A percentile compares a stretch with the other conserved stretches of the same genome.
Evolutionary conservation across 176 grass and related monocot species (phyloP).

Genomic region (Carex myosuroides): DNA sequence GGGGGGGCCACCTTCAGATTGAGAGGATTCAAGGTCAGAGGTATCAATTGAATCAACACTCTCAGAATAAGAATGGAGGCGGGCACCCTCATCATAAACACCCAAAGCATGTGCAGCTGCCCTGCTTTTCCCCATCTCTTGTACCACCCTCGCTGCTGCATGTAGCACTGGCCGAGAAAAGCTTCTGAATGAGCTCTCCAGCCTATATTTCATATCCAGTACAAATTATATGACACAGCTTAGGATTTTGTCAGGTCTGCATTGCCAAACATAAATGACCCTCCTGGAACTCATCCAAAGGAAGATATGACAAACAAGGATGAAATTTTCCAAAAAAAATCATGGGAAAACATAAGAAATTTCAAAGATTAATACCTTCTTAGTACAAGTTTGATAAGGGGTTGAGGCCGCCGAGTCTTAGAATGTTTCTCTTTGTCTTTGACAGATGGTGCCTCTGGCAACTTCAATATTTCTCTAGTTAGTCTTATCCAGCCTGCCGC

Average conservation of each 20-base stretch:
- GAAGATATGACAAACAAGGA: not conserved
- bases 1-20: constrained; percentile 57
- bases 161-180: constrained; percentile 95
- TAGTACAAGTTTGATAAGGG: constrained; percentile 93
- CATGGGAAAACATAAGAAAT: not conserved
- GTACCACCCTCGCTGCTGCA: constrained; percentile 94
- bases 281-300: not conserved
- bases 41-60: constrained; percentile 65
- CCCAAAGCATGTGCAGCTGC: constrained; percentile 90
- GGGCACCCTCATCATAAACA: constrained; percentile 70
- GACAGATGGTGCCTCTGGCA: constrained; percentile 96
- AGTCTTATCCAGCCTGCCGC: constrained; percentile 95
- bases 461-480: constrained; percentile 96
- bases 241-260: not conserved
- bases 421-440: constrained; percentile 85
- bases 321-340: constrained; percentile 18
- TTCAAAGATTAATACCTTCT: constrained; percentile 39
- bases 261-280: constrained; percentile 1
- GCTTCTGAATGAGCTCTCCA: constrained; percentile 97
- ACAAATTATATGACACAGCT: constrained; percentile 25
- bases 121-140: constrained; percentile 99
- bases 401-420: constrained; percentile 85
- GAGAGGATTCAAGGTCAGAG: constrained; percentile 64
- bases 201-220: constrained; percentile 31
- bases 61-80: constrained; percentile 72